Conservation (phyloP, 352 stramenopile genomes). For the Pythium vanterpoolii region DNA sequence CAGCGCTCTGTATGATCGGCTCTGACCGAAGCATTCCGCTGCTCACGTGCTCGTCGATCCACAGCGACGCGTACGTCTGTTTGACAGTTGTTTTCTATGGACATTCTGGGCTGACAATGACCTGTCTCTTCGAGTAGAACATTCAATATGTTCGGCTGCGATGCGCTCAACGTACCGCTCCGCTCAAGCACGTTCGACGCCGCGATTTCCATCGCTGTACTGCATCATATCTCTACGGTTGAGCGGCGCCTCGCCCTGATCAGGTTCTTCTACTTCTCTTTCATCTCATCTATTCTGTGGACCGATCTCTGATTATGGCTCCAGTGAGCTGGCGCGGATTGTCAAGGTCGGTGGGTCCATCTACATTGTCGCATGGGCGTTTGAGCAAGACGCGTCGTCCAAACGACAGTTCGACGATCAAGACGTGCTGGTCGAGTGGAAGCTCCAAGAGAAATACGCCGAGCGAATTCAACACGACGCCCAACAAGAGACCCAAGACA, state of each 20-base stretch:
- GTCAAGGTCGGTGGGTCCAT: slow-evolving; percentile 55
- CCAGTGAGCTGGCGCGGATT: slow-evolving; percentile 64
- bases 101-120: not conserved
- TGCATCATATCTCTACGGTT: slow-evolving; percentile 82
- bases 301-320: not conserved
- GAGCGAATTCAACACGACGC: not conserved
- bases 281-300: not conserved
- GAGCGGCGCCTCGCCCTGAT: slow-evolving; percentile 67
- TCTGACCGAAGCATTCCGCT: slow-evolving; percentile 75
- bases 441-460: slow-evolving; percentile 80
- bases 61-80: slow-evolving; percentile 31
- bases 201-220: slow-evolving; percentile 78
- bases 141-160: slow-evolving; percentile 61
- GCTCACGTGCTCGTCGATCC: slow-evolving; percentile 41
- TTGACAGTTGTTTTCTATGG: not conserved
- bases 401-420: slow-evolving; percentile 75
- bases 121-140: slow-evolving; percentile 26
- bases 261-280: slow-evolving; percentile 28
- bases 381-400: slow-evolving; percentile 75
- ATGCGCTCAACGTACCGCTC: slow-evolving; percentile 64
- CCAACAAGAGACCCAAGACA: not conserved
- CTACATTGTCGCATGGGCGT: slow-evolving; percentile 76
- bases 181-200: slow-evolving; percentile 61
- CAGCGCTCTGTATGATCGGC: slow-evolving; percentile 58
- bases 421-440: slow-evolving; percentile 86